Conservation (phyloP, 257 asterid species). For the Salvia rosmarinus region DNA sequence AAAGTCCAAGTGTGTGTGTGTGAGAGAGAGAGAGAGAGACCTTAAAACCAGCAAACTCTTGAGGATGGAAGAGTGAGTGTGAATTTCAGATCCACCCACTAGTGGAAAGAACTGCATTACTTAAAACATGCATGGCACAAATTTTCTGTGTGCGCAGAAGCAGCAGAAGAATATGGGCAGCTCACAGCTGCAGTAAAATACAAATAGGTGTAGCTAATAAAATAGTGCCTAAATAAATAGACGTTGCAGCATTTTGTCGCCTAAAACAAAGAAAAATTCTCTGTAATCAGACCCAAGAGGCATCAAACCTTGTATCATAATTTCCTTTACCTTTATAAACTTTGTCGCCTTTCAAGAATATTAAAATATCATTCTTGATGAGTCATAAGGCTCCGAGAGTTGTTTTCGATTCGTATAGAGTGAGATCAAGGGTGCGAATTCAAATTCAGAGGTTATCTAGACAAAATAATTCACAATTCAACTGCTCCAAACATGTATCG, state of each 20-base stretch:
- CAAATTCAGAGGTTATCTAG: no score
- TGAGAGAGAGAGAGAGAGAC: slow-evolving; percentile 41
- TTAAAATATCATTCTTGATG: background rate
- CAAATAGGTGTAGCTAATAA: slow-evolving; percentile 26
- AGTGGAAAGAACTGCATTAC: slow-evolving; percentile 31
- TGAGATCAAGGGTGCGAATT: no score
- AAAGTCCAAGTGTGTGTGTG: background rate
- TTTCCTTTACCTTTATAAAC: background rate
- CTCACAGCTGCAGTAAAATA: slow-evolving; percentile 20
- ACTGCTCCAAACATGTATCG: background rate
- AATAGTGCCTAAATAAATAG: slow-evolving; percentile 40
- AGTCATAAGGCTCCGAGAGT: background rate
- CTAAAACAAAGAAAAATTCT: slow-evolving; percentile 28
- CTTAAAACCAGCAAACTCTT: slow-evolving; percentile 41
- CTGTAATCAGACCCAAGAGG: slow-evolving; percentile 19
- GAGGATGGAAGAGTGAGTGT: slow-evolving; percentile 41
- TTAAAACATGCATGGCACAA: slow-evolving; percentile 48
- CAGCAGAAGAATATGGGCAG: slow-evolving; percentile 32
- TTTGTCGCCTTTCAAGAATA: background rate
- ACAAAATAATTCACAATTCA: background rate
- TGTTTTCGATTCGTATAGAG: no score
- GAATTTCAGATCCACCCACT: slow-evolving; percentile 59
- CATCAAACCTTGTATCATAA: slow-evolving; percentile 2
- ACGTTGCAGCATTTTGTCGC: slow-evolving; percentile 42
- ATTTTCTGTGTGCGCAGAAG: slow-evolving; percentile 18